Base-by-base conservation (phyloP, 2,329 filamentous ascomycete species). In the Colletotrichum chrysophilum region DNA sequence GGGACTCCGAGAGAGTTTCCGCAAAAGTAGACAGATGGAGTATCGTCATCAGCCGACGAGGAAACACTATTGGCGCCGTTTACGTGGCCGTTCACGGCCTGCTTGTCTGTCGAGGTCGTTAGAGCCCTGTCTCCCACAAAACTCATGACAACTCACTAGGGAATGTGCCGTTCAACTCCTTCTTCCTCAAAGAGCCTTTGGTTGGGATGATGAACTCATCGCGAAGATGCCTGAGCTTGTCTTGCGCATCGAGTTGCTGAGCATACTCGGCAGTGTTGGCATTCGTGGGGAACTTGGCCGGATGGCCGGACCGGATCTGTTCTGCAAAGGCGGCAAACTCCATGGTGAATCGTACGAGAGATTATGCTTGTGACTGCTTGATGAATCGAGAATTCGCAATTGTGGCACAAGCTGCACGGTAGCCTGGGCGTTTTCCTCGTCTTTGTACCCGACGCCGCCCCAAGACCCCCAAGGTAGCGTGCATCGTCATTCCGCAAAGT, bases 1-100 rank as follows among this genome's bases (percentile, higher is more conserved):
- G 96, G 94, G 7, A 95, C 88, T 43, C 94, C 94, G 3, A 96
- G 87, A 0, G 94, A 96, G 84, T 96, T 96, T 71, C 94, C 94
- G 78, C 94, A 95, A 70, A 96, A 90, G 82, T 96, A 96, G 68
- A 94, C 92, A 70, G 89, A 90, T 64, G 86, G 85, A 3, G 65
- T 71, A 32, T 88, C 85, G n/a, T 87, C 80, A 2, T 84, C 80
- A 18, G 77, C 71, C 4, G 68, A 55, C 2, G 77, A 69, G 12
- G 30, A 79, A 16, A 78, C 79, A 14, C 28, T 78, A 18, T 81
- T 77, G n/a, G 48, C 71, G 38, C 71, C 79, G 28, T 77, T 79
- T 66, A 65, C 66, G 18, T 79, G 68, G 38, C 80, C 78, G 64
- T 83, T 83, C 60, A 75, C 74, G 75, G 75, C 77, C 36, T 77